phyloP scores from a whole-genome alignment of 371 early-diverging fungal genomes.

The Mortierella sp. region DNA sequence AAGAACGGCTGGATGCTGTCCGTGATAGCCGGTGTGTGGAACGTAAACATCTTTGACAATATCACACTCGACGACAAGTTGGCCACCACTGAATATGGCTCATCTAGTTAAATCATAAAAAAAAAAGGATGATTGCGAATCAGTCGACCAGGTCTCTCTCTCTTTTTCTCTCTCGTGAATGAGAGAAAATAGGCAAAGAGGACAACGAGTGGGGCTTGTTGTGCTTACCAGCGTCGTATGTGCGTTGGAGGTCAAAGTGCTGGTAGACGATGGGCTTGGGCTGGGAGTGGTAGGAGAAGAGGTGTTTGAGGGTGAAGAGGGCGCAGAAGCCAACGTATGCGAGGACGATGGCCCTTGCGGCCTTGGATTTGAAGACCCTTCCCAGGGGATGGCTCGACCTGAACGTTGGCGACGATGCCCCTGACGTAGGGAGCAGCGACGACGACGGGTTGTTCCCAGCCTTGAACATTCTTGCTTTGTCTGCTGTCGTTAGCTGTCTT shows the following conservation, averaged over 20 bases:
- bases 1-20: constrained; percentile 57
- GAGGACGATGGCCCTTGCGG: constrained; percentile 20
- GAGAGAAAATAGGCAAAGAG: background rate
- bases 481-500: no score
- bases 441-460: constrained; percentile 21
- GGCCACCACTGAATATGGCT: constrained; percentile 49
- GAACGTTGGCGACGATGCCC: constrained; percentile 40
- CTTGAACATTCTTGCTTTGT: constrained; percentile 31
- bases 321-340: constrained; percentile 53
- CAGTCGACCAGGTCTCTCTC: no score
- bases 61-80: constrained; percentile 45
- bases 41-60: constrained; percentile 57
- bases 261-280: constrained; percentile 39
- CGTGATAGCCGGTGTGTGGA: constrained; percentile 44
- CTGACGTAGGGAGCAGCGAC: constrained; percentile 44
- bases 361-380: constrained; percentile 39
- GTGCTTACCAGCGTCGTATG: constrained; percentile 47
- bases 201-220: background rate
- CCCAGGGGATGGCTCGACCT: constrained; percentile 21
- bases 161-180: no score
- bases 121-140: background rate
- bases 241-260: constrained; percentile 50
- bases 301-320: constrained; percentile 50
- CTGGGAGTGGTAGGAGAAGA: constrained; percentile 39
- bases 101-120: constrained; percentile 16